phyloP scores from a whole-genome alignment of 345 rosid species.

The Jatropha curcas region DNA sequence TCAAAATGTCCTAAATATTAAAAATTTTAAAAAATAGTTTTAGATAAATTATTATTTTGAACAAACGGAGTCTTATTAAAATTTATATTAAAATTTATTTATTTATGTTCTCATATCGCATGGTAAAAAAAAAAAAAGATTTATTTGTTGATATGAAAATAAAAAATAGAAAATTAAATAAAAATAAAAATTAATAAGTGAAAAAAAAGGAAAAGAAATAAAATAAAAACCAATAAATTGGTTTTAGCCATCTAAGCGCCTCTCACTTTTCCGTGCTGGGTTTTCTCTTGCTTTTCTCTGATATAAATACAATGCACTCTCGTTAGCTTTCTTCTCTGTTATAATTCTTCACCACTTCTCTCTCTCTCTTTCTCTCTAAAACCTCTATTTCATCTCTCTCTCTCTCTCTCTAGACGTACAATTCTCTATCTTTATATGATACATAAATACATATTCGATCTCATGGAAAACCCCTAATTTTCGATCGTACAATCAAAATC shows the following conservation, averaged over 20 bases:
- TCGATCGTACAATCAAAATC: slow-evolving; percentile 26
- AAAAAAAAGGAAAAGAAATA: neutral
- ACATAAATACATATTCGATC: slow-evolving; percentile 32
- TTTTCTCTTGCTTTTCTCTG: neutral
- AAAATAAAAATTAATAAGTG: too few species aligned
- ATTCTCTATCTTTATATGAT: slow-evolving; percentile 29
- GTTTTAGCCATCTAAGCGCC: too few species aligned
- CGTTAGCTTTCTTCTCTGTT: slow-evolving; percentile 13
- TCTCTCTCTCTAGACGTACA: neutral
- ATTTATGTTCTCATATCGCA: too few species aligned
- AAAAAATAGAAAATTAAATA: too few species aligned
- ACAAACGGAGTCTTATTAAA: too few species aligned
- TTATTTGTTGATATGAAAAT: too few species aligned
- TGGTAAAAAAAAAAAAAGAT: too few species aligned
- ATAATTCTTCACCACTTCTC: slow-evolving; percentile 23
- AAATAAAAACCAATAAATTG: neutral
- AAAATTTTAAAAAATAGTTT: too few species aligned
- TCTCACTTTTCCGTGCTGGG: neutral
- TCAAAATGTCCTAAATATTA: too few species aligned
- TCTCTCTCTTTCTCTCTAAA: slow-evolving; percentile 3
- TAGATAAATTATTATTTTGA: too few species aligned
- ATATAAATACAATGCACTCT: slow-evolving; percentile 21
- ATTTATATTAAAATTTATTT: too few species aligned
- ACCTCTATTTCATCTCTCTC: neutral
- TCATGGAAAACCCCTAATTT: slow-evolving; percentile 55